Conservation (phyloP, 331 rosid species). For the Acacia concinna region DNA sequence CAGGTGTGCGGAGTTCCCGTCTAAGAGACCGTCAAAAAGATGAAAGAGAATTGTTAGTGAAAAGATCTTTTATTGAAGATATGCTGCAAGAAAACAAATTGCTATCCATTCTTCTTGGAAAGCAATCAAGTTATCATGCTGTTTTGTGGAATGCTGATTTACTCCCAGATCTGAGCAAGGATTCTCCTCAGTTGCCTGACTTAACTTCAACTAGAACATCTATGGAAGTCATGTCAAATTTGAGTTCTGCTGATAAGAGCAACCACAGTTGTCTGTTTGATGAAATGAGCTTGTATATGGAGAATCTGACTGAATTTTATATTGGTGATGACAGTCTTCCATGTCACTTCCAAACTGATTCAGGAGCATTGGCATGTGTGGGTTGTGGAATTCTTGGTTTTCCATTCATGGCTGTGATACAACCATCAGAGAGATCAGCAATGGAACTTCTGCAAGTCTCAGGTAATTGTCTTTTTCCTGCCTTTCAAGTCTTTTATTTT, state of each 20-base stretch:
- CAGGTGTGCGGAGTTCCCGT: constrained; percentile 96
- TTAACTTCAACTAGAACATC: constrained; percentile 43
- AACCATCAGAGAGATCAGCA: constrained; percentile 73
- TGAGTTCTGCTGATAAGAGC: constrained; percentile 41
- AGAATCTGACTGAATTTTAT: constrained; percentile 61
- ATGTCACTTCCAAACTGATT: constrained; percentile 85
- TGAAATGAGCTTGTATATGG: constrained; percentile 80
- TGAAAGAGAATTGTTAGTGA: constrained; percentile 82
- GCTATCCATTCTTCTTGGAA: constrained; percentile 60
- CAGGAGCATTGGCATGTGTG: constrained; percentile 94
- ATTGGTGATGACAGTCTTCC: constrained; percentile 77
- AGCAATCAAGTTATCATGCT: constrained; percentile 57
- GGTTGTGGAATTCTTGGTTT: constrained; percentile 99
- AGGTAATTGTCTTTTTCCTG: constrained; percentile 47
- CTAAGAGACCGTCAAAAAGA: constrained; percentile 83
- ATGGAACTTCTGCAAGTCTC: constrained; percentile 49
- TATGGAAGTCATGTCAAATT: constrained; percentile 39
- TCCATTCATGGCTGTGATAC: constrained; percentile 94
- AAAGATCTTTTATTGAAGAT: constrained; percentile 87
- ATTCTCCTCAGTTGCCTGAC: constrained; percentile 47
- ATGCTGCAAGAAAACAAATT: constrained; percentile 67
- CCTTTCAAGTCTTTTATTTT: constrained; percentile 18
- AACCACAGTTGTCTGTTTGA: constrained; percentile 46
- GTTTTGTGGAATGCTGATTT: constrained; percentile 90
- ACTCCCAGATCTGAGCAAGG: constrained; percentile 65